A percentile compares a stretch with the other conserved stretches of the same genome.
Conservation (phyloP, 176 grass and related monocot genomes). For the Microstegium vimineum region DNA sequence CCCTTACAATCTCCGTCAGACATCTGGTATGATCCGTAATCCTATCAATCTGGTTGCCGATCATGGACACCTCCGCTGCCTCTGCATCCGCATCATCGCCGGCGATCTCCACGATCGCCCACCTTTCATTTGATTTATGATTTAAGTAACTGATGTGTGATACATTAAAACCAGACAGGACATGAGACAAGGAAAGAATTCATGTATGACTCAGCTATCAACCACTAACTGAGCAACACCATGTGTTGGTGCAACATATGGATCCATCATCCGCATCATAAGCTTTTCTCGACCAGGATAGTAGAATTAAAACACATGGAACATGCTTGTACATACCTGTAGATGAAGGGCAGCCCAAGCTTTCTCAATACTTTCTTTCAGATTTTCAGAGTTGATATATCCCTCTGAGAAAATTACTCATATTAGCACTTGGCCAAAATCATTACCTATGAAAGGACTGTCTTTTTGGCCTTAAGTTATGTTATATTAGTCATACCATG, state of each 20-base stretch:
- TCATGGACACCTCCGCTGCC: too few relatives aligned
- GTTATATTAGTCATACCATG: conserved; percentile 56
- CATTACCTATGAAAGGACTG: neutral
- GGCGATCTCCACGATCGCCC: too few relatives aligned
- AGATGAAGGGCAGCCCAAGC: conserved; percentile 67
- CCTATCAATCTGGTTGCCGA: too few relatives aligned
- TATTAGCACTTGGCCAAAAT: conserved; percentile 15
- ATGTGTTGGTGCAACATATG: neutral
- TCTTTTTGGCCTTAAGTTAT: neutral
- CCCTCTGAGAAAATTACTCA: conserved; percentile 52
- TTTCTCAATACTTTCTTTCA: conserved; percentile 73
- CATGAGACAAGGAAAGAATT: too few relatives aligned
- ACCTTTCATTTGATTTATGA: too few relatives aligned
- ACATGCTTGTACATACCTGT: conserved; percentile 43
- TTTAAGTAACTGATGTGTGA: too few relatives aligned
- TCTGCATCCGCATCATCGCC: too few relatives aligned
- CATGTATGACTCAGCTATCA: too few relatives aligned
- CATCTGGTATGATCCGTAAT: too few relatives aligned
- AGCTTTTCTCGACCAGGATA: neutral
- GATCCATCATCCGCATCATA: neutral
- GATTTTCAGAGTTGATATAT: conserved; percentile 61
- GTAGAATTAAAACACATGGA: neutral
- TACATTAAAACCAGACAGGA: too few relatives aligned
- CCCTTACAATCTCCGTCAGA: too few relatives aligned
- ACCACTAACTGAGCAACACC: too few relatives aligned